These are phyloP conservation scores for Thermomucor indicae-seudaticae DNA, from an alignment of 371 early-diverging fungal genomes.

Conservation along the genomic window DNA sequence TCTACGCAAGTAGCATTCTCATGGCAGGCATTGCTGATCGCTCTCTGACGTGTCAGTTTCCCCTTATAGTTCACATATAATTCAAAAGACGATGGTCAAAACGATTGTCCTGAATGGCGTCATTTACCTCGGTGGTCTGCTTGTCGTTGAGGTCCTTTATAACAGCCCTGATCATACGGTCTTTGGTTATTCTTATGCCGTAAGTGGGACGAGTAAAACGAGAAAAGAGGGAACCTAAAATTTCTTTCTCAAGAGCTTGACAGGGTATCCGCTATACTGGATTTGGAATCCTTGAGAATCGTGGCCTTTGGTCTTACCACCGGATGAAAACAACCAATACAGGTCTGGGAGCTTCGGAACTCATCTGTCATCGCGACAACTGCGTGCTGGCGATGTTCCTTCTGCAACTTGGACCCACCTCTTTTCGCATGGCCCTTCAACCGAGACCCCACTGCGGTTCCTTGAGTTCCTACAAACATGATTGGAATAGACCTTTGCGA, in stretches of 20 bases:
- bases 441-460: too few relatives aligned
- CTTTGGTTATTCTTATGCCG: slow-evolving; percentile 38
- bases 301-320: slow-evolving; percentile 30
- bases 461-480: too few relatives aligned
- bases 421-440: too few relatives aligned
- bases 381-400: too few relatives aligned
- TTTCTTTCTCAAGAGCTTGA: slow-evolving; percentile 25
- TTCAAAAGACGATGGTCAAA: slow-evolving; percentile 30
- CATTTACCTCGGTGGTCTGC: slow-evolving; percentile 28
- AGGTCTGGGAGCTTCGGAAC: too few relatives aligned
- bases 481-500: too few relatives aligned
- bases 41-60: too few relatives aligned
- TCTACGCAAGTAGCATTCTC: too few relatives aligned
- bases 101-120: slow-evolving; percentile 32
- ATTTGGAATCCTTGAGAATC: slow-evolving; percentile 38
- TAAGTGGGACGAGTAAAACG: slow-evolving; percentile 10
- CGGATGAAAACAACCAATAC: slow-evolving; percentile 34
- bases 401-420: too few relatives aligned
- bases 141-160: slow-evolving; percentile 29
- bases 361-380: too few relatives aligned
- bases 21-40: too few relatives aligned
- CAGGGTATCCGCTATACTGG: slow-evolving; percentile 47
- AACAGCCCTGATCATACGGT: slow-evolving; percentile 27
- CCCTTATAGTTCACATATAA: slow-evolving; percentile 30
- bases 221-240: background rate